Base-by-base conservation (phyloP, 2,329 filamentous ascomycete genomes). In the Colletotrichum ledebouriae region DNA sequence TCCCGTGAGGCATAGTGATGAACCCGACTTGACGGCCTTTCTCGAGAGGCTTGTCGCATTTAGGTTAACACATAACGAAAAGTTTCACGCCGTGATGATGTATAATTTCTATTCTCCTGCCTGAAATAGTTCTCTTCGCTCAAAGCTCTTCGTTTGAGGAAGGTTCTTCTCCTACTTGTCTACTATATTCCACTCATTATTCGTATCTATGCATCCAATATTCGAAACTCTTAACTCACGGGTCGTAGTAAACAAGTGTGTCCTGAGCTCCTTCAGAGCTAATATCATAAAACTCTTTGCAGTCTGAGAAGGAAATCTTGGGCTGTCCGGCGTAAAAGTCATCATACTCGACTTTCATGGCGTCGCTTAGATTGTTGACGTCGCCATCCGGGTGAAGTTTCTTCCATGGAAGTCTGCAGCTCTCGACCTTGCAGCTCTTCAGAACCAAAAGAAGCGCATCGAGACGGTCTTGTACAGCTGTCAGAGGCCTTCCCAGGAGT, bases 361-460 rank as follows among this genome's bases (percentile, higher is more conserved):
- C 88, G 59, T 88, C 85, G 0, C 75, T 73, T 2, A 91, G 76
- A 25, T 75, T 86, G 33, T 75, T 74, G 1, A 90, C 88, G 33
- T 82, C 74, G 0, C 85, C 85, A 1, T 76, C 76, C 0, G 87
- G 87, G 71, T 90, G 87, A 2, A 90, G 76, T 2, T 81, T 80
- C 13, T 78, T 77, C 89, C 89, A 90, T 0, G 89, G 89, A 25
- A 83, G 76, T 4, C 82, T 77, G 72, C 89, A 90, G 0, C 81
- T 80, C 10, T 78, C 71, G 9, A 82, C 85, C 73, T 85, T 85
- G 76, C 89, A 90, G 4, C 86, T 86, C 77, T 90, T 90, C 25
- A 89, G 79, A 1, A 89, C 85, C 68, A 90, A 78, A 53, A 90
- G 79, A 1, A 91, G 79, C 3, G 87, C 79, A 69, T 90, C 88